These are phyloP conservation scores for Trametes polyzona DNA, from an alignment of 1,284 basidiomycete species.

Conservation along the genomic window DNA sequence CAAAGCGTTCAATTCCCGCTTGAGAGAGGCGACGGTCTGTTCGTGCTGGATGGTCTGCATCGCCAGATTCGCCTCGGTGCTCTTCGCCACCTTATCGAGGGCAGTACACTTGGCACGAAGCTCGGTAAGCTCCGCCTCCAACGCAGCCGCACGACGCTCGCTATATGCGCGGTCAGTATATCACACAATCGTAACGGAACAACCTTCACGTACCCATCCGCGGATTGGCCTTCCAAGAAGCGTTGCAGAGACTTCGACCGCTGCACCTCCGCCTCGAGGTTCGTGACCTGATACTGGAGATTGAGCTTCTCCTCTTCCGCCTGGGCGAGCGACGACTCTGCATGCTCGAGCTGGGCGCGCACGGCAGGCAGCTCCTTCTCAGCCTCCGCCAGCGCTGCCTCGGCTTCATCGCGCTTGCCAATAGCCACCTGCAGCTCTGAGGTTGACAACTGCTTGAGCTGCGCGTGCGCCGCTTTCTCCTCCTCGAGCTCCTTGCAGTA, in stretches of 20 bases:
- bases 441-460: conserved; percentile 30
- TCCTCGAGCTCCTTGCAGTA: conserved; percentile 41
- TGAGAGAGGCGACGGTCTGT: conserved; percentile 58
- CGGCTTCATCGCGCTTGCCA: conserved; percentile 33
- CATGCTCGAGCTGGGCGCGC: conserved; percentile 34
- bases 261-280: conserved; percentile 66
- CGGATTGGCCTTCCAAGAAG: conserved; percentile 62
- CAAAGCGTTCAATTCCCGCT: conserved; percentile 57
- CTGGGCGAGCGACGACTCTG: conserved; percentile 26
- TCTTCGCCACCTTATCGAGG: conserved; percentile 60
- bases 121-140: conserved; percentile 53
- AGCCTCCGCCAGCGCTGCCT: conserved; percentile 32
- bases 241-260: conserved; percentile 59
- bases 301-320: conserved; percentile 52
- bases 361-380: conserved; percentile 35
- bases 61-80: conserved; percentile 65
- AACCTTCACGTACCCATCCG: conserved; percentile 50
- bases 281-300: conserved; percentile 58
- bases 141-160: conserved; percentile 45
- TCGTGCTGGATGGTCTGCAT: conserved; percentile 67
- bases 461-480: conserved; percentile 39
- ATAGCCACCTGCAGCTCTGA: conserved; percentile 28
- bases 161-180: conserved; percentile 39
- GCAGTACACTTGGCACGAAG: conserved; percentile 47
- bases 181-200: conserved; percentile 1